A percentile compares a stretch with the other conserved stretches of the same genome.
Evolutionary conservation across 2,329 filamentous ascomycete genomes (phyloP).

Genomic region (Colletotrichum tabaci): DNA sequence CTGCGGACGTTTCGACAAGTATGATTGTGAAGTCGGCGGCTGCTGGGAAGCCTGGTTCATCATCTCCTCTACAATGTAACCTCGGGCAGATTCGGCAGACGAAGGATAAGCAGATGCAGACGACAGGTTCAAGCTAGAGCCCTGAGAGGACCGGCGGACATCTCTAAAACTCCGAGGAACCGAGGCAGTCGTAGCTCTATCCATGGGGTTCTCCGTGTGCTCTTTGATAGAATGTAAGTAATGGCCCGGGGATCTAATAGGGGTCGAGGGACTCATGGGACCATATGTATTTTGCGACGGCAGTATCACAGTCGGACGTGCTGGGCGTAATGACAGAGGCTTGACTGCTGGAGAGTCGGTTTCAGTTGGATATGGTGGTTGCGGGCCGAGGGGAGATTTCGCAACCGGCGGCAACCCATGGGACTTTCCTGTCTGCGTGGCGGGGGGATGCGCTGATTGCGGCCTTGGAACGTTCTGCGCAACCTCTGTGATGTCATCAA

Average conservation of each 20-base stretch:
- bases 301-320: conserved; percentile 15
- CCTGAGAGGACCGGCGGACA: neutral
- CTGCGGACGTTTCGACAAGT: neutral
- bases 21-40: neutral
- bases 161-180: neutral
- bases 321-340: conserved; percentile 12
- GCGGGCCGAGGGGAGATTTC: neutral
- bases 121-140: neutral
- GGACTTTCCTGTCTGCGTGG: neutral
- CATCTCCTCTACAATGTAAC: neutral
- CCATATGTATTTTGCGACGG: conserved; percentile 14
- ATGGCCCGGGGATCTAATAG: conserved; percentile 36
- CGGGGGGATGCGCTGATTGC: conserved; percentile 10
- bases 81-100: conserved; percentile 9
- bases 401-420: neutral
- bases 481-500: neutral
- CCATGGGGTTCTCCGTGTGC: conserved; percentile 18
- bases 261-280: conserved; percentile 14
- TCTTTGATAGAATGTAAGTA: conserved; percentile 42
- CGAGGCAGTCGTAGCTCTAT: neutral
- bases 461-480: neutral
- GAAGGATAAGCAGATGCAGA: conserved; percentile 31
- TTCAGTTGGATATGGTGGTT: neutral
- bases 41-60: neutral
- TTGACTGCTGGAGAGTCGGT: neutral